These are phyloP conservation scores for Pleurotus djamor DNA, from an alignment of 768 basidiomycete species.

Conservation along the genomic window DNA sequence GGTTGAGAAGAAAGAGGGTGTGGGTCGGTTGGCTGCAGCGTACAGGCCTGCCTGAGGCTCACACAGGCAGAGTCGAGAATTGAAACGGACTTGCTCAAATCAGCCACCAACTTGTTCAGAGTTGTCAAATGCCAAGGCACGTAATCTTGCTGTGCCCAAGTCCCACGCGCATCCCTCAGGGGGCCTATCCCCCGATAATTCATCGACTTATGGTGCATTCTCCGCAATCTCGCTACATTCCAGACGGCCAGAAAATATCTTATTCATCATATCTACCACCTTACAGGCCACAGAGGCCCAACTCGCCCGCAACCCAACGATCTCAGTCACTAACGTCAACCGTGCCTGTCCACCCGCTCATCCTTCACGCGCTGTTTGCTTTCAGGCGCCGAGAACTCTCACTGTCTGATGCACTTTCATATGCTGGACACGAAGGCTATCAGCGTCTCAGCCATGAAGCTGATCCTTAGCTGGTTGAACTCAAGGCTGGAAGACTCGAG, in stretches of 20 bases:
- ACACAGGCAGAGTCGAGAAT: conserved; percentile 4
- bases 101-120: neutral
- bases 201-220: neutral
- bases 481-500: no score
- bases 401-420: neutral
- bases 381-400: neutral
- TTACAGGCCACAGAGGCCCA: no score
- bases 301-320: neutral
- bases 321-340: neutral
- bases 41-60: neutral
- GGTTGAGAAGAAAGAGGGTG: conserved; percentile 2
- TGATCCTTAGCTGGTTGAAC: neutral
- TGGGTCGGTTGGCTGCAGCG: neutral
- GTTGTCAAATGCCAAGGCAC: conserved; percentile 7
- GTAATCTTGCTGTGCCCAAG: conserved; percentile 4
- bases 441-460: neutral
- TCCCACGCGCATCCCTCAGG: conserved; percentile 2
- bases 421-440: neutral
- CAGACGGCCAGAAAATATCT: neutral
- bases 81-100: conserved; percentile 2
- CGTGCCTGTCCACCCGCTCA: conserved; percentile 17
- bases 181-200: conserved; percentile 6
- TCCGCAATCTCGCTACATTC: neutral
- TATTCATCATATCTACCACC: no score
- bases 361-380: neutral